phyloP scores from a whole-genome alignment of 176 grass and related monocot species.

The Phyllostachys edulis region DNA sequence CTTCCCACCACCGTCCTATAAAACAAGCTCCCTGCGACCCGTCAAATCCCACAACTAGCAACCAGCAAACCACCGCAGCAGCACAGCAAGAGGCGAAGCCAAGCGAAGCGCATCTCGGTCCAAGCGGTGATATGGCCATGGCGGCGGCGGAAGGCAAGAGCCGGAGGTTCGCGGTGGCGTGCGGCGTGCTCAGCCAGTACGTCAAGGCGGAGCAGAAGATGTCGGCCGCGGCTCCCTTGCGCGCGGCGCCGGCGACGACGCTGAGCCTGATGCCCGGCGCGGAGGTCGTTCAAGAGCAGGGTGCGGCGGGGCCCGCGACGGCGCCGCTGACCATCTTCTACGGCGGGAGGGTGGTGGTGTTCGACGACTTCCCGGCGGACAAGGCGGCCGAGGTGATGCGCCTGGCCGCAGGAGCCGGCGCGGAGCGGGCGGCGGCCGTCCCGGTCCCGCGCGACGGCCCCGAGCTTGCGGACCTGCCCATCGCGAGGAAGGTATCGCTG shows the following conservation, averaged over 20 bases:
- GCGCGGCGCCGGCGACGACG: slow-evolving; percentile 34
- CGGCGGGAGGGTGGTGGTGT: slow-evolving; percentile 62
- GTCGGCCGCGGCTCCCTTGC: slow-evolving; percentile 1
- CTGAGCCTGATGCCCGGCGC: slow-evolving; percentile 71
- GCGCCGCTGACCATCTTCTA: slow-evolving; percentile 78
- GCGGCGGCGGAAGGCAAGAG: slow-evolving; percentile 47
- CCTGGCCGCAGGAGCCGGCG: slow-evolving; percentile 29
- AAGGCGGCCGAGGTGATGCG: slow-evolving; percentile 63
- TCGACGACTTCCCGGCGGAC: slow-evolving; percentile 68
- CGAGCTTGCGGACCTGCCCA: slow-evolving; percentile 65
- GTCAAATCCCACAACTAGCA: not conserved
- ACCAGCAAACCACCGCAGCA: not conserved
- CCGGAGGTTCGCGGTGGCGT: slow-evolving; percentile 72
- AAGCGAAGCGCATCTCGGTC: not conserved
- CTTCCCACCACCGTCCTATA: not conserved
- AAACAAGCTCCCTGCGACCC: not conserved
- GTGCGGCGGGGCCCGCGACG: slow-evolving; percentile 1
- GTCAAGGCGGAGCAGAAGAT: slow-evolving; percentile 73
- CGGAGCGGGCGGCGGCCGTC: not conserved
- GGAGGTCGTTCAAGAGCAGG: slow-evolving; percentile 33
- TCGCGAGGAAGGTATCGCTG: slow-evolving; percentile 79
- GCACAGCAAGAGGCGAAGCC: not conserved
- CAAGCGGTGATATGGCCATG: not conserved
- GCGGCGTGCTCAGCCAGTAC: slow-evolving; percentile 83
- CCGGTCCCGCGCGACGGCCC: not conserved